Base-by-base conservation (phyloP, 2,329 filamentous ascomycete genomes). In the Cyanodermella asteris region DNA sequence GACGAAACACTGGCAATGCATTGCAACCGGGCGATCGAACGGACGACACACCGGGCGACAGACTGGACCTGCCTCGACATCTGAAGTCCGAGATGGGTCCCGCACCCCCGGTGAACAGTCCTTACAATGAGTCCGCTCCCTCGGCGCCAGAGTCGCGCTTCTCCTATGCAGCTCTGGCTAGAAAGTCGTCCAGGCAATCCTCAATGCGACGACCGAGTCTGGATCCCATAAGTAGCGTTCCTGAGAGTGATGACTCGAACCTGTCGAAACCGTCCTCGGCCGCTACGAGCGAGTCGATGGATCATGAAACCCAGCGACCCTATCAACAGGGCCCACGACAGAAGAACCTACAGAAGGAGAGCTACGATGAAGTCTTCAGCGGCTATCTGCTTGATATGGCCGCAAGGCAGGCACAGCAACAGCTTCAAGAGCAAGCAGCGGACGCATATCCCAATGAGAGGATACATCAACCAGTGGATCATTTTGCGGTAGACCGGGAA, bases 361-460 rank as follows among this genome's bases (percentile, higher is more conserved):
- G 60, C 29, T 72, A 75, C 34, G 76, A 87, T 40, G 75, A 77
- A 33, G 63, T 65, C 33, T 73, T 76, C 36, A 68, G 73, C 25
- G 68, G 71, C 18, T 82, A 82, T 45, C 51, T 91, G 28, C 61
- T 91, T 30, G 69, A 75, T 28, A 55, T 91, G 29, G 77, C 81
- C 21, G 76, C 76, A 25, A 72, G 70, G 40, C 72, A 80, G 40
- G 76, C 75, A 6, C 72, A 87, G 44, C 68, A 71, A 40, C 73
- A 84, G 44, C 56, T 93, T 34, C 68, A 74, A 33, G 77, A 91
- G 37, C 51, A 52, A 34, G 46, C 53, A 10, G 40, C 58, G 27
- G 54, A 54, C 18, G 54, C 53, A 5, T 58, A 56, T 32, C 54
- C 55, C 8, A 56, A 56, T 29, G 53, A 58, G 33, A 46, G 53